Evolutionary conservation across 2,329 filamentous ascomycete species (phyloP), one percentile per base, ranked within the genome.

Genomic region (Volutella citrinella): DNA sequence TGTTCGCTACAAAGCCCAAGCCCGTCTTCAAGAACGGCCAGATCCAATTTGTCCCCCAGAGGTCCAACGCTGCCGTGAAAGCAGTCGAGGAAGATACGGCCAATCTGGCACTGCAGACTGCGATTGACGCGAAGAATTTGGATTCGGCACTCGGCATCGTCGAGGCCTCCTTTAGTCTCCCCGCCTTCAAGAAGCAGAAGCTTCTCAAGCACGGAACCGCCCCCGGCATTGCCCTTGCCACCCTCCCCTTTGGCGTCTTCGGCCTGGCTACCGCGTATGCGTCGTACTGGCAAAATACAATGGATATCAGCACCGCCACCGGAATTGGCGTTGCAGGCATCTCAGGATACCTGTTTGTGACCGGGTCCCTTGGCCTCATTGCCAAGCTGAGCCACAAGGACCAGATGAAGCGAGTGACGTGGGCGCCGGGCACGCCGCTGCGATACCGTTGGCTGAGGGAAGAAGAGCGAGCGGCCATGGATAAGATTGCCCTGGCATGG

Each of bases 331-430:
- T 95, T 56, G 78, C 77, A 1, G 90, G 87, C 10, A 84, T 93
- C 30, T 66, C 91, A 42, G 85, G 88, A 7, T 98, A 97, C 59
- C 72, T 94, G 25, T 76, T 80, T 14, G 87, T 88, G 44, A 89
- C 89, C 5, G 82, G 79, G 5, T 87, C 83, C 9, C 77, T 97
- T 33, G 93, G 91, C 4, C 66, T 93, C 25, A 79, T 97, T 22
- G 88, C 91, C 8, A 69, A 94, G 39, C 82, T 87, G 17, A 96
- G 91, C 20, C 74, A 83, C 40, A 96, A 96, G 62, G 90, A 97
- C 59, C 89, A 97, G 63, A 95, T 96, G 87, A 82, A 84, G 53
- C 80, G 93, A 14, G 88, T 97, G 6, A 90, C 87, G 3, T 98
- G 93, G 93, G 74, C 84, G 8, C 79, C 80, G 1, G 93, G 93